Conservation (phyloP, 2,329 filamentous ascomycete species). For the Fusarium cicatricum region DNA sequence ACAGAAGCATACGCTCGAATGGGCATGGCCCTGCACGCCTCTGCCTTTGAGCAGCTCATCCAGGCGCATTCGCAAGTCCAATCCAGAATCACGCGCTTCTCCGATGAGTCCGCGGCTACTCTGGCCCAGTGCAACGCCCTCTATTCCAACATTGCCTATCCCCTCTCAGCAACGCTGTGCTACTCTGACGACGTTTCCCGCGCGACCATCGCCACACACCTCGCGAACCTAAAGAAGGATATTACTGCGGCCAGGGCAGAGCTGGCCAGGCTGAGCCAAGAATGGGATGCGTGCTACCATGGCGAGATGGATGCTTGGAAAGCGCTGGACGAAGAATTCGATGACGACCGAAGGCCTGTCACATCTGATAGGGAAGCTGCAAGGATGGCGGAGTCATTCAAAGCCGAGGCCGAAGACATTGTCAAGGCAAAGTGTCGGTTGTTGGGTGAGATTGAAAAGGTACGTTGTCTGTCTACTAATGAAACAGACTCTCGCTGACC, state of each 20-base stretch:
- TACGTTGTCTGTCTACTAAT: neutral
- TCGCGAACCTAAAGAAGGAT: conserved; percentile 33
- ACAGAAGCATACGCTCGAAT: conserved; percentile 38
- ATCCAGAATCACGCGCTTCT: conserved; percentile 32
- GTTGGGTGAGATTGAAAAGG: conserved; percentile 43
- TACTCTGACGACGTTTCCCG: conserved; percentile 32
- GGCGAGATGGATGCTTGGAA: conserved; percentile 33
- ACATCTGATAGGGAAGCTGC: neutral
- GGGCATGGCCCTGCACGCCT: conserved; percentile 17
- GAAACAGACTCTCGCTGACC: neutral
- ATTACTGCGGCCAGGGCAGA: conserved; percentile 37
- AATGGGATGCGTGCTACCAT: conserved; percentile 41
- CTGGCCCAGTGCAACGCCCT: conserved; percentile 33
- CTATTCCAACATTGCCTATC: conserved; percentile 46
- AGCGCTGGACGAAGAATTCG: conserved; percentile 8
- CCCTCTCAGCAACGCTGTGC: conserved; percentile 46
- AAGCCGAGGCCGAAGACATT: conserved; percentile 37
- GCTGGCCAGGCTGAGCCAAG: conserved; percentile 28
- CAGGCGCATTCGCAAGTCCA: conserved; percentile 36
- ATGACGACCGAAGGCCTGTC: neutral
- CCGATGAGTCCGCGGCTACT: conserved; percentile 19
- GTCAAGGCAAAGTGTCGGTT: conserved; percentile 27
- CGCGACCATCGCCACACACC: conserved; percentile 41
- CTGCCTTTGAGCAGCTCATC: conserved; percentile 28
- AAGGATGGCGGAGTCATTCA: conserved; percentile 5